Evolutionary conservation across 2,329 filamentous ascomycete genomes (phyloP).

Genomic region (Colletotrichum simmondsii): DNA sequence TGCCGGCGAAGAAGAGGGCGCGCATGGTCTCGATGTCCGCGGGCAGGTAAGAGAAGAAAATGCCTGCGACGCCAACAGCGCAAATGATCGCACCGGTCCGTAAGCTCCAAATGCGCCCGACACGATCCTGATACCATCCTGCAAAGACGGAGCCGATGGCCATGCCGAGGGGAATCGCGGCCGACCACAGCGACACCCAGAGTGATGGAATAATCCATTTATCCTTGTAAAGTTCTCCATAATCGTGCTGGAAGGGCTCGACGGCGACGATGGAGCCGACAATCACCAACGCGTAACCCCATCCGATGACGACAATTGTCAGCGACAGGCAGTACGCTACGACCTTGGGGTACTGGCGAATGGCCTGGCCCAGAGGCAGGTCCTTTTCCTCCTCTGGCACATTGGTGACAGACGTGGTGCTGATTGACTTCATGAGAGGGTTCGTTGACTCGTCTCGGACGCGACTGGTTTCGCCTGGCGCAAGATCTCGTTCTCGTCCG

Average conservation of each 20-base stretch:
- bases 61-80: slow-evolving; percentile 36
- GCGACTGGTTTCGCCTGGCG: not conserved
- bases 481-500: not conserved
- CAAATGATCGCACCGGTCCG: slow-evolving; percentile 40
- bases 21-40: slow-evolving; percentile 32
- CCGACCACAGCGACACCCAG: slow-evolving; percentile 44
- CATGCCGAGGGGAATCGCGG: slow-evolving; percentile 37
- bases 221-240: slow-evolving; percentile 39
- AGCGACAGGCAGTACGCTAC: slow-evolving; percentile 40
- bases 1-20: slow-evolving; percentile 39
- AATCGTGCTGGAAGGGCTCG: slow-evolving; percentile 43
- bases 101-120: slow-evolving; percentile 41
- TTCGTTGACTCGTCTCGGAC: not conserved
- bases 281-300: slow-evolving; percentile 43
- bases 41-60: slow-evolving; percentile 42
- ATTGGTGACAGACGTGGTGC: not conserved
- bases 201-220: slow-evolving; percentile 39
- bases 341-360: slow-evolving; percentile 41
- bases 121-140: slow-evolving; percentile 42
- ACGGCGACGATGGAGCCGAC: slow-evolving; percentile 42
- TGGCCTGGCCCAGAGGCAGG: slow-evolving; percentile 39
- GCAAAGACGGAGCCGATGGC: slow-evolving; percentile 40
- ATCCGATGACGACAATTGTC: slow-evolving; percentile 42
- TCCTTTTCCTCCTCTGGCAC: slow-evolving; percentile 21
- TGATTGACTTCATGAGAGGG: not conserved